These are phyloP conservation scores for Phytopythium helicoides DNA, from an alignment of 352 stramenopile species.

Conservation along the genomic window DNA sequence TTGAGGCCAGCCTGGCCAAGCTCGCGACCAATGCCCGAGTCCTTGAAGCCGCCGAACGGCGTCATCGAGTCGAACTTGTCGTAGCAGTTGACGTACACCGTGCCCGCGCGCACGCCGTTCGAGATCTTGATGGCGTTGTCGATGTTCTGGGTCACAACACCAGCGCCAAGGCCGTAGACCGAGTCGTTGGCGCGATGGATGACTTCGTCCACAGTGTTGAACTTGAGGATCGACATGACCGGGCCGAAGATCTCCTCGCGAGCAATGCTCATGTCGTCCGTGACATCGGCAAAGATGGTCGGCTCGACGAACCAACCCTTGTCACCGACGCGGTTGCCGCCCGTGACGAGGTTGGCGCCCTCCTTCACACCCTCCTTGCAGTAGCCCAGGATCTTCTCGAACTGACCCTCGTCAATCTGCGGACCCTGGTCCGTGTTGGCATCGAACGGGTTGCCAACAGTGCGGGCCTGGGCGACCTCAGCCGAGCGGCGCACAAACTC, in stretches of 20 bases:
- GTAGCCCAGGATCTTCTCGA: slow-evolving; percentile 87
- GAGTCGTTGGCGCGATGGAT: slow-evolving; percentile 86
- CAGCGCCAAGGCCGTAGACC: slow-evolving; percentile 84
- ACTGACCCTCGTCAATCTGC: slow-evolving; percentile 62
- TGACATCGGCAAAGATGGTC: slow-evolving; percentile 88
- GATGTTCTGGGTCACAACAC: slow-evolving; percentile 89
- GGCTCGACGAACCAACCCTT: slow-evolving; percentile 91
- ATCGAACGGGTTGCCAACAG: slow-evolving; percentile 54
- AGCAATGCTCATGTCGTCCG: slow-evolving; percentile 86
- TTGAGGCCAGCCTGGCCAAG: slow-evolving; percentile 66
- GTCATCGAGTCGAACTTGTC: slow-evolving; percentile 84
- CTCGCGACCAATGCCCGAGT: slow-evolving; percentile 84
- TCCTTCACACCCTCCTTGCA: slow-evolving; percentile 78
- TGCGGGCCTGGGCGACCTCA: slow-evolving; percentile 44
- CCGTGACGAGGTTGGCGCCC: slow-evolving; percentile 77
- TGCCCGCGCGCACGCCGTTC: slow-evolving; percentile 86
- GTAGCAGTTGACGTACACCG: slow-evolving; percentile 95
- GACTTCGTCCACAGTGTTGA: slow-evolving; percentile 88
- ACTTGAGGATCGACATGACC: slow-evolving; percentile 88
- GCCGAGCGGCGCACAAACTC: slow-evolving; percentile 74
- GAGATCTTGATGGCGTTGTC: slow-evolving; percentile 85
- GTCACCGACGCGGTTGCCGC: slow-evolving; percentile 66
- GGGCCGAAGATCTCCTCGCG: slow-evolving; percentile 93
- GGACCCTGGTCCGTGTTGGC: slow-evolving; percentile 41
- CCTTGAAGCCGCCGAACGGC: slow-evolving; percentile 87